A percentile compares a stretch with the other conserved stretches of the same genome.
phyloP scores from a whole-genome alignment of 148 eudicot species.

The Amaranthus hypochondriacus region DNA sequence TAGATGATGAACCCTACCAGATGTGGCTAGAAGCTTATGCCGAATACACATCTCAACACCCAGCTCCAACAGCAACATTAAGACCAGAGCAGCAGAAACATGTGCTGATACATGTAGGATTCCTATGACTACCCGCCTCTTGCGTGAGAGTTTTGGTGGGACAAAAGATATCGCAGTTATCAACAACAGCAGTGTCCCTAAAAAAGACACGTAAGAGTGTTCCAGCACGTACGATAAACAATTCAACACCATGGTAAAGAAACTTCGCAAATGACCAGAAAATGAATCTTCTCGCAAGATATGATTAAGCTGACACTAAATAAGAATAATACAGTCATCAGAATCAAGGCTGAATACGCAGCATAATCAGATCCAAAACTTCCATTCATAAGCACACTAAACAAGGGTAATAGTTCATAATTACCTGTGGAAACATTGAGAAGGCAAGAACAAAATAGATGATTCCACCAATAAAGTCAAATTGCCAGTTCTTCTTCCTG shows the following conservation, averaged over 20 bases:
- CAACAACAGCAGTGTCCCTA: constrained; percentile 60
- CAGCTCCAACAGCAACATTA: constrained; percentile 87
- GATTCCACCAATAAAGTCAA: constrained; percentile 93
- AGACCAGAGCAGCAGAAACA: constrained; percentile 79
- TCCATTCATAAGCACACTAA: neutral
- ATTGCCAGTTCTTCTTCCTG: constrained; percentile 99
- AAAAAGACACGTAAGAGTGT: constrained; percentile 68
- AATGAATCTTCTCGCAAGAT: constrained; percentile 74
- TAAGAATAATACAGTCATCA: constrained; percentile 8
- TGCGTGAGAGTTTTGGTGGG: constrained; percentile 79
- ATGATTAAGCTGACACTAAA: constrained; percentile 86
- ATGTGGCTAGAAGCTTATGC: constrained; percentile 81
- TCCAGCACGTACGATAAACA: constrained; percentile 63
- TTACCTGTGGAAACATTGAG: constrained; percentile 99
- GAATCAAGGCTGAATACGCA: neutral
- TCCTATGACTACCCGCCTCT: constrained; percentile 67
- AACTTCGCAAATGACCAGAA: constrained; percentile 82
- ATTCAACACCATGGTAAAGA: constrained; percentile 75
- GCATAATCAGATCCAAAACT: neutral
- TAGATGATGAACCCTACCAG: constrained; percentile 40
- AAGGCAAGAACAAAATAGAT: constrained; percentile 85
- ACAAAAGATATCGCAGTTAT: constrained; percentile 74
- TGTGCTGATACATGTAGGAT: constrained; percentile 88
- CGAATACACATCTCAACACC: constrained; percentile 93
- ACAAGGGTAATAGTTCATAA: neutral